Base-by-base conservation (phyloP, 805 yeast species). In the Candida hungchunana region DNA sequence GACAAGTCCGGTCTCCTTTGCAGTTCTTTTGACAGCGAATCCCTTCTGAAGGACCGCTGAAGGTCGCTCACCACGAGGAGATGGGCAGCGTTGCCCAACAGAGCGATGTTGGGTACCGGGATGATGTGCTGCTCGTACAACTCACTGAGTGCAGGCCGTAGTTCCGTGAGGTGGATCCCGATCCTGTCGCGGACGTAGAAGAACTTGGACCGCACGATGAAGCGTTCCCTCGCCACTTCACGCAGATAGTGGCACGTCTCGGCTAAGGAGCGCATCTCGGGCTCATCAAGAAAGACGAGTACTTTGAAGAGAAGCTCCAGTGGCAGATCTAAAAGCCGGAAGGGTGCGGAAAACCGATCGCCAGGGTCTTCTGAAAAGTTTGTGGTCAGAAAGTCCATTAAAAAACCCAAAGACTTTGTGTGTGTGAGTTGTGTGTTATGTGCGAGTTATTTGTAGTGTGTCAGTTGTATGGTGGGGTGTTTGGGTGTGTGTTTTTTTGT, bases 361-460 rank as follows among this genome's bases (percentile, higher is more conserved):
- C 38, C 18, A 4, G 39, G 22, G 19, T 47, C 44, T 7, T 39
- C 42, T 1, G 31, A 21, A 34, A 51, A 51, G 40, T 48, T 49
- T 20, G 43, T 48, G 4, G 56, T 51, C 14, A 51, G 36, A 26
- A 47, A 51, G 37, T 51, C 49, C 56, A 51, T 51, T 7, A 13
- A 7, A 25, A 11, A n/a, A n/a, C n/a, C n/a, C n/a, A n/a, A n/a
- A n/a, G n/a, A n/a, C n/a, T n/a, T n/a, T n/a, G n/a, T n/a, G n/a
- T n/a, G n/a, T n/a, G n/a, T n/a, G n/a, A n/a, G n/a, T n/a, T n/a
- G n/a, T n/a, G n/a, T n/a, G n/a, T n/a, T n/a, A n/a, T n/a, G n/a
- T n/a, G n/a, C n/a, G n/a, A n/a, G n/a, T n/a, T n/a, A n/a, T n/a
- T n/a, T n/a, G n/a, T n/a, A n/a, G n/a, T n/a, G n/a, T n/a, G n/a